Evolutionary conservation across 305 asterid genomes (phyloP), one percentile per base, ranked within the genome.

Genomic region (Petunia hybrid): DNA sequence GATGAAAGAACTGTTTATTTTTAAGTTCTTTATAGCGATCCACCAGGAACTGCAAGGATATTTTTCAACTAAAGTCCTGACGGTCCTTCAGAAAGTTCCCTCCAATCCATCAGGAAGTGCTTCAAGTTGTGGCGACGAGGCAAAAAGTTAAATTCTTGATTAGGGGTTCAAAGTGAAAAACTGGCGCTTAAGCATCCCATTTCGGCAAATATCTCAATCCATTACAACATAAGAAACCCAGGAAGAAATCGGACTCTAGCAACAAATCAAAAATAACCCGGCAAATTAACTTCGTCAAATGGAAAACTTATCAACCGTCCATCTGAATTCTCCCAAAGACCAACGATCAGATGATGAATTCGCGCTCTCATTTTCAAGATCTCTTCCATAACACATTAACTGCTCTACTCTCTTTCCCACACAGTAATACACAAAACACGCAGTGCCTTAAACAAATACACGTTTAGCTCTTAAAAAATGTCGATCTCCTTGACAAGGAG

Each of bases 401-500:
- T 63, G 63, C 78, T 73, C 48, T 31, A 41, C 64, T 42, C 76
- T 43, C 56, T 62, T 57, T 62, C 76, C 10, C 81, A 77, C 81
- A 77, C 71, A 60, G 41, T n/a, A 6, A 6, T 55, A 63, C 75
- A 4, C 0, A 22, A n/a, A 76, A 39, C 10, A 55, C 64, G n/a
- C 56, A 16, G 38, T 59, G 4, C 40, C 67, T 69, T 55, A n/a
- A 38, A 14, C 40, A 70, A 42, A 51, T 42, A 56, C 7, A 36
- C 14, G 3, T 76, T 16, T 56, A 55, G 57, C 2, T 14, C 8
- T 59, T 61, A 51, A 70, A 43, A 13, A 79, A 93, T 94, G 97
- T 93, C 94, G 78, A 80, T 85, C 92, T 97, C 68, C 92, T 87
- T 76, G 98, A 93, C 76, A 91, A 90, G 69, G 97, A 91, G 85